Evolutionary conservation across 305 asterid genomes (phyloP), one percentile per base, ranked within the genome.

Genomic region (Lippia alba): DNA sequence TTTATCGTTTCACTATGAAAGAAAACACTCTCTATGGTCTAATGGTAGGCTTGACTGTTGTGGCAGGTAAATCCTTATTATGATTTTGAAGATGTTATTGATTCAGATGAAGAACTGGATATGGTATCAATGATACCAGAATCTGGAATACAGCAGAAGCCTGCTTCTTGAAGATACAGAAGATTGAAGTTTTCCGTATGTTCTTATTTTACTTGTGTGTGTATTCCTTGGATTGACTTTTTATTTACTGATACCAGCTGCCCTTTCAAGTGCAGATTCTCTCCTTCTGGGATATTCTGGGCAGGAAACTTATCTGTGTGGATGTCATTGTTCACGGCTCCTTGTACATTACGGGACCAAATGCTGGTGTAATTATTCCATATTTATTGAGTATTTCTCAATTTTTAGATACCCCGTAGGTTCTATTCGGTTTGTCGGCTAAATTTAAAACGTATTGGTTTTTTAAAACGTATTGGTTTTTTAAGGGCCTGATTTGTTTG

Each of bases 91-190:
- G 87, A 89, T 61, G 86, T 78, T 17, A 85, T 94, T 8, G 99
- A 94, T 79, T 91, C 97, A 0, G 97, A 94, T 56, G 99, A 90
- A 85, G 97, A 94, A 77, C 71, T 91, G 81, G 97, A 94, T 78
- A 70, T 91, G 87, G 86, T 84, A 68, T 79, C 92, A 3, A 91
- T 94, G 97, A 93, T 79, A 48, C 68, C 91, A 14, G 82, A 76
- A 11, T 81, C 89, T 53, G 84, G 81, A 61, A 48, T 51, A 64
- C 61, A 61, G 70, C 76, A 68, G 41, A 36, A 36, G 14, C 30
- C 60, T 33, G 61, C 74, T 40, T 56, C 73, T 54, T 75, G 79
- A 76, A 56, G 70, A 59, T 63, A 67, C 12, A 44, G 61, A 19
- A 32, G 59, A 19, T 41, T 62, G 55, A 64, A 18, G 57, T 70